phyloP scores from a whole-genome alignment of 805 yeast species.

The Wickerhamiella alocasiicola region DNA sequence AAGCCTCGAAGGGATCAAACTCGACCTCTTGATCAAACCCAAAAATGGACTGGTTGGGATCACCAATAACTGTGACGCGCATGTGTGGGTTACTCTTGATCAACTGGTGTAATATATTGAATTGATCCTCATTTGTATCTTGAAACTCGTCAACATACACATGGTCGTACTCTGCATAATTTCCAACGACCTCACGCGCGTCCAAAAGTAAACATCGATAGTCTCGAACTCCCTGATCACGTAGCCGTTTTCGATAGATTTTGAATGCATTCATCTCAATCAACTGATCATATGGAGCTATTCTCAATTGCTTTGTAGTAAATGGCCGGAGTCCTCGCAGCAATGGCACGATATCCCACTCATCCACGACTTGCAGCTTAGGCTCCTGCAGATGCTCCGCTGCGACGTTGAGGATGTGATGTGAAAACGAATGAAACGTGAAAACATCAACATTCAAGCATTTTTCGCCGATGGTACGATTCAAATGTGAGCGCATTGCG shows the following conservation, averaged over 20 bases:
- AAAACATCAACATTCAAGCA: conserved; percentile 47
- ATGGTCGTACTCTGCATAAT: conserved; percentile 45
- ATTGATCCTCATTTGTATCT: conserved; percentile 73
- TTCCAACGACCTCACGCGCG: conserved; percentile 38
- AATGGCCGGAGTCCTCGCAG: conserved; percentile 29
- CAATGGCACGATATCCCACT: conserved; percentile 42
- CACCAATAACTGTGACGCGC: conserved; percentile 68
- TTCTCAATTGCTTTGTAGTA: neutral
- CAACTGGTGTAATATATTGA: conserved; percentile 48
- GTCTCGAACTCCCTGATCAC: conserved; percentile 39
- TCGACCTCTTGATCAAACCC: conserved; percentile 63
- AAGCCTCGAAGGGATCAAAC: conserved; percentile 50
- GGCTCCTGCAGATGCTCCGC: neutral
- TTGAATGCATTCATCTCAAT: conserved; percentile 26
- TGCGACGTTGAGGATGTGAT: conserved; percentile 33
- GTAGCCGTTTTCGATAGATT: conserved; percentile 41
- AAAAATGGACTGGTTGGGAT: conserved; percentile 91
- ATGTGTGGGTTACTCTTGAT: conserved; percentile 21
- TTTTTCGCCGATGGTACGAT: neutral
- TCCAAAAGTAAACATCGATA: conserved; percentile 70
- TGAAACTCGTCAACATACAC: conserved; percentile 90
- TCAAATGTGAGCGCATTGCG: neutral
- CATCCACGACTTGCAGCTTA: conserved; percentile 29
- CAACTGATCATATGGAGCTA: neutral
- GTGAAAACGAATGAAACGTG: conserved; percentile 81